A percentile compares a stretch with the other conserved stretches of the same genome.
Evolutionary conservation across 2,329 filamentous ascomycete genomes (phyloP).

Genomic region (Xylariaceae sp.): DNA sequence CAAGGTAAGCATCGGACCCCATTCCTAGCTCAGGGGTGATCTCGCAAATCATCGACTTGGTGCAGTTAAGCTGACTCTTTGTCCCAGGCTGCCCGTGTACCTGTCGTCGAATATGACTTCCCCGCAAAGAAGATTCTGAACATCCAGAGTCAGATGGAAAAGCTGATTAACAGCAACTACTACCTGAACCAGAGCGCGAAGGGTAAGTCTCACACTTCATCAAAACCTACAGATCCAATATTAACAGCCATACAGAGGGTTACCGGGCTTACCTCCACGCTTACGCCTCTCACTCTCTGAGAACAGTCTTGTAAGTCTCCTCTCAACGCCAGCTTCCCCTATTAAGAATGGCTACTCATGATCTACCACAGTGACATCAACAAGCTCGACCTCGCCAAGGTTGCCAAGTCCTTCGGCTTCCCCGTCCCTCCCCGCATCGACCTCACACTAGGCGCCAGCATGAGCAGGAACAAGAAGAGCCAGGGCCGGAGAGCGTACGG

Average conservation of each 20-base stretch:
- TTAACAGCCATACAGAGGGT: constrained; percentile 11
- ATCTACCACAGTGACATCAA: constrained; percentile 13
- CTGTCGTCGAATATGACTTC: constrained; percentile 94
- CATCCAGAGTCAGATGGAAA: constrained; percentile 86
- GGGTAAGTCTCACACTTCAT: constrained; percentile 56
- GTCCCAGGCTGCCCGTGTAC: constrained; percentile 64
- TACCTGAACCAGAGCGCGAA: constrained; percentile 83
- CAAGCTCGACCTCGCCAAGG: constrained; percentile 63
- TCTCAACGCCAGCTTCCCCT: constrained; percentile 47
- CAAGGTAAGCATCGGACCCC: constrained; percentile 46
- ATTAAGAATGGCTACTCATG: neutral
- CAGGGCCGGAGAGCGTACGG: constrained; percentile 65
- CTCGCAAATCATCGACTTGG: neutral
- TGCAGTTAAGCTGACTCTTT: neutral
- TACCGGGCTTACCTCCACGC: constrained; percentile 82
- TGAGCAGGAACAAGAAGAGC: constrained; percentile 67
- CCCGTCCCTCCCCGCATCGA: constrained; percentile 71
- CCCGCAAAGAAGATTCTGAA: constrained; percentile 87
- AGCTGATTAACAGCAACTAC: constrained; percentile 91
- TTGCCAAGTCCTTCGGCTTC: constrained; percentile 82
- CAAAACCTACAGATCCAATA: neutral
- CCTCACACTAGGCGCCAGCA: constrained; percentile 69
- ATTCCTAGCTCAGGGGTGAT: neutral
- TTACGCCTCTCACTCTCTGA: constrained; percentile 73
- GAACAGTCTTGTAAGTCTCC: constrained; percentile 79